These are phyloP conservation scores for Isabelozyma heimii DNA, from an alignment of 805 yeast genomes.

Conservation along the genomic window DNA sequence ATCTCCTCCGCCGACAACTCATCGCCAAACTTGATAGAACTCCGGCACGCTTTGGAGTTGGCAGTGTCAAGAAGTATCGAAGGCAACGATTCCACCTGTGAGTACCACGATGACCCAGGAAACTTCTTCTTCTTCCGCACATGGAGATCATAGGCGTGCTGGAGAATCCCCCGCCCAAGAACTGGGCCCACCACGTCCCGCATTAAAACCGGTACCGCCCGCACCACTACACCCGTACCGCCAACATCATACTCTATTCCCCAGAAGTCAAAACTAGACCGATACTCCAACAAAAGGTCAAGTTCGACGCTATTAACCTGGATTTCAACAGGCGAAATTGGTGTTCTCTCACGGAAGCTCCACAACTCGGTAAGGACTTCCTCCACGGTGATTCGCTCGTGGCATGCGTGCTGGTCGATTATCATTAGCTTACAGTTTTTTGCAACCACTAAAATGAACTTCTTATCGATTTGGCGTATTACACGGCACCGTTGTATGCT, in stretches of 20 bases:
- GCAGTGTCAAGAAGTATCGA: constrained; percentile 44
- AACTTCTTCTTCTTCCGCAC: no score
- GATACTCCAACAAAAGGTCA: constrained; percentile 19
- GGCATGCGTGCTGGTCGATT: constrained; percentile 84
- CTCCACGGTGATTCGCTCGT: constrained; percentile 71
- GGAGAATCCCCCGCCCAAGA: no score
- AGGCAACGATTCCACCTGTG: no score
- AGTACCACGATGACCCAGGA: no score
- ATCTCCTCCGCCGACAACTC: constrained; percentile 43
- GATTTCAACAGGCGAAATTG: no score
- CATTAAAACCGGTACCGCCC: no score
- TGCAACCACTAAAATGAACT: constrained; percentile 52
- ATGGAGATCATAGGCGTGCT: no score
- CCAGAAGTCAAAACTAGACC: constrained; percentile 10
- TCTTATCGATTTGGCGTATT: constrained; percentile 59
- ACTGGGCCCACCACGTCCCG: no score
- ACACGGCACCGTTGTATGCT: constrained; percentile 17
- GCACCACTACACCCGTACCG: no score
- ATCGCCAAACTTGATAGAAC: constrained; percentile 73
- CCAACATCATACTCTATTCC: constrained; percentile 13
- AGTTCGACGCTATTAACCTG: constrained; percentile 17
- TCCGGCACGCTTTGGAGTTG: constrained; percentile 64
- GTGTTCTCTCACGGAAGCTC: constrained; percentile 1
- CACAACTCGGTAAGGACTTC: constrained; percentile 8
- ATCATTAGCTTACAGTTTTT: constrained; percentile 28